Conservation (phyloP, 495 filamentous ascomycete genomes). For the Aspergillus conjunctus region DNA sequence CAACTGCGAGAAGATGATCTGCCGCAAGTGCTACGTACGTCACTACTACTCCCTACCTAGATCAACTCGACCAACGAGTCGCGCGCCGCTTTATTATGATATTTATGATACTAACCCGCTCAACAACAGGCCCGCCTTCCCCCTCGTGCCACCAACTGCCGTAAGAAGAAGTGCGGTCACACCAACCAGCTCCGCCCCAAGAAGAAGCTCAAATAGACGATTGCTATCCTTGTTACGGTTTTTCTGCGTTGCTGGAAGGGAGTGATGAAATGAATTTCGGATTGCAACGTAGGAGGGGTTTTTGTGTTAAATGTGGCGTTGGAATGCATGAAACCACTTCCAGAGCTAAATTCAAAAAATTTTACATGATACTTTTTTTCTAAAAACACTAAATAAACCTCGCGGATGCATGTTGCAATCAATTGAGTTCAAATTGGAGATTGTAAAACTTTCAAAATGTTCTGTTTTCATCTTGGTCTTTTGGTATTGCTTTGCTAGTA, state of each 20-base stretch:
- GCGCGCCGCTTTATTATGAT: not conserved
- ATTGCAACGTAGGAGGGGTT: conserved; percentile 44
- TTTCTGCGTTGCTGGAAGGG: conserved; percentile 45
- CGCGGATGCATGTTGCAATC: conserved; percentile 45
- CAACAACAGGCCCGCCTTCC: conserved; percentile 80
- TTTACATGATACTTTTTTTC: conserved; percentile 21
- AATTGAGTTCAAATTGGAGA: conserved; percentile 30
- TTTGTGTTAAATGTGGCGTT: conserved; percentile 45
- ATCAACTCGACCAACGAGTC: not conserved
- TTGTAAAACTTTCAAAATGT: conserved; percentile 42
- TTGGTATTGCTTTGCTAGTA: conserved; percentile 4
- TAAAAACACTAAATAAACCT: conserved; percentile 39
- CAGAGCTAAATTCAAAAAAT: conserved; percentile 42
- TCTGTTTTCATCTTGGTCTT: conserved; percentile 12
- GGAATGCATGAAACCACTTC: conserved; percentile 46
- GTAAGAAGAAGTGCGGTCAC: conserved; percentile 99
- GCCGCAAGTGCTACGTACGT: conserved; percentile 98
- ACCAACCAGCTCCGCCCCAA: conserved; percentile 99
- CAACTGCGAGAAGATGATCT: conserved; percentile 99
- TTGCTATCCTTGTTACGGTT: conserved; percentile 46
- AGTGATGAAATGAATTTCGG: conserved; percentile 34
- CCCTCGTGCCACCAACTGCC: conserved; percentile 98
- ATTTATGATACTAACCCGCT: not conserved
- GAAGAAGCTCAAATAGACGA: conserved; percentile 99
- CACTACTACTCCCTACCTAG: not conserved